Evolutionary conservation across 2,329 filamentous ascomycete species (phyloP).

Genomic region (Chaetothyriales sp.): DNA sequence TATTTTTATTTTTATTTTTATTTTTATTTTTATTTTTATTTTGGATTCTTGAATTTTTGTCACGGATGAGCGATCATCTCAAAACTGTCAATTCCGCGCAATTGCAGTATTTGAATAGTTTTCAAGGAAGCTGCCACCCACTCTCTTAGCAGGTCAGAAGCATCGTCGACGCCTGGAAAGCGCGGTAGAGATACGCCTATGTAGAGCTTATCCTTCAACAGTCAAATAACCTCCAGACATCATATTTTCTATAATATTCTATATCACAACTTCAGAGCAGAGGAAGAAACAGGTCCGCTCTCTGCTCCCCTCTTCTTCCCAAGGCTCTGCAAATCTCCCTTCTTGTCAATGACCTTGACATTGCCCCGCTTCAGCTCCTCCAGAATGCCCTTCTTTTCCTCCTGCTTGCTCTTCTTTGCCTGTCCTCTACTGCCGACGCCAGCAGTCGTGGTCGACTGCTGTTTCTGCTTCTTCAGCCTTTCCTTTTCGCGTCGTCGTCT

Average conservation of each 20-base stretch:
- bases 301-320: constrained; percentile 52
- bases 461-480: constrained; percentile 52
- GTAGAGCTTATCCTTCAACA: too few species aligned
- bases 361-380: constrained; percentile 65
- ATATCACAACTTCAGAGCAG: constrained; percentile 1
- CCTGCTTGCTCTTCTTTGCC: constrained; percentile 18
- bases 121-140: too few species aligned
- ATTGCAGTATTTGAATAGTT: too few species aligned
- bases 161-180: too few species aligned
- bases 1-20: too few species aligned
- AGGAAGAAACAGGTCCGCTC: neutral
- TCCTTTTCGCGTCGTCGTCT: constrained; percentile 72
- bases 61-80: too few species aligned
- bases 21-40: too few species aligned
- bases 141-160: too few species aligned
- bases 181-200: too few species aligned
- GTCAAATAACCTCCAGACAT: too few species aligned
- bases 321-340: constrained; percentile 70
- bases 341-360: constrained; percentile 82
- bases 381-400: constrained; percentile 40
- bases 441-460: constrained; percentile 30
- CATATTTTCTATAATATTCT: neutral
- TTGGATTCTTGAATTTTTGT: too few species aligned
- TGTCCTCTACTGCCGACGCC: constrained; percentile 12
- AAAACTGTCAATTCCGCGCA: too few species aligned